Base-by-base conservation (phyloP, 2,329 filamentous ascomycete genomes). In the Hymenotorrendiella dingleyae region DNA sequence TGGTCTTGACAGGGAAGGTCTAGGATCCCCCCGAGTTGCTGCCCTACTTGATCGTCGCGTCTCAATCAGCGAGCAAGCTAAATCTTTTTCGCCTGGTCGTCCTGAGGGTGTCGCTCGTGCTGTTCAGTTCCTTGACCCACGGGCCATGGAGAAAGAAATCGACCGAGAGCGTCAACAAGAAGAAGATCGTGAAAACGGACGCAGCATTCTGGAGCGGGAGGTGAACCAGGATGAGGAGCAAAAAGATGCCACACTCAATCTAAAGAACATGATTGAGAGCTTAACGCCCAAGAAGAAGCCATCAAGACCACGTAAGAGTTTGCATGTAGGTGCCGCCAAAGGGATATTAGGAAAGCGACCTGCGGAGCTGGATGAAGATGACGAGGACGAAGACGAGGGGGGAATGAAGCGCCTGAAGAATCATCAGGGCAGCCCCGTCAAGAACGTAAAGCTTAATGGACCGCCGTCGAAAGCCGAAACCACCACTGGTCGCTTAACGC, bases 251-350 rank as follows among this genome's bases (percentile, higher is more conserved):
- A 84, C 83, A 0, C 63, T 80, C 26, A 86, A 79, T 48, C 65
- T 91, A 32, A 84, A 78, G 49, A 83, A 87, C 50, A 82, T 88
- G 76, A 91, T 91, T 47, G 74, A 84, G 47, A 84, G 78, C 43
- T 70, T 91, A 49, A 88, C 84, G 19, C 86, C 86, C 0, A 86
- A 85, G 63, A 86, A 87, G 61, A 81, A 77, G 41, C 63, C 66
- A 5, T 53, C 85, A 6, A 79, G 73, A 43, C 79, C 79, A 11
- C 79, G 85, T 29, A 90, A 90, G 65, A 90, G 85, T 58, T 69
- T 90, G 37, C 81, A 85, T 50, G 78, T 87, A 16, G 85, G 85
- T 29, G 84, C 83, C 54, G 85, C 84, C 11, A 79, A 70, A 48
- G 85, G 85, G 0, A 64, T 90, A 16, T 68, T 90, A 4, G 85